Conservation (phyloP, 2,329 filamentous ascomycete genomes). For the Tolypocladium pustulatum region DNA sequence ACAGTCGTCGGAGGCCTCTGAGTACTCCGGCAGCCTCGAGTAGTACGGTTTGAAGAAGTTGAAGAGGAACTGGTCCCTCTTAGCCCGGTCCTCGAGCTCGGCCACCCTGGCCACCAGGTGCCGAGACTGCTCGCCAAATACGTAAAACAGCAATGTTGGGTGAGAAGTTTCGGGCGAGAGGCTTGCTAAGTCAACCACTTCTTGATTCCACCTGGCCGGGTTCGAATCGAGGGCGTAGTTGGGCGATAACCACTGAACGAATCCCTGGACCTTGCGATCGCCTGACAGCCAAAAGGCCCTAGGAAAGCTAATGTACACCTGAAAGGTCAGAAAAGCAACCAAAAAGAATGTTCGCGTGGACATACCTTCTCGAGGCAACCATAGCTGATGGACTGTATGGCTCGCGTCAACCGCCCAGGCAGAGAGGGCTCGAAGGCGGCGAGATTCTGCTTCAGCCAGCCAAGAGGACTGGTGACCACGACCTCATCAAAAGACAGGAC, state of each 20-base stretch:
- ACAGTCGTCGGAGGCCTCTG: slow-evolving; percentile 41
- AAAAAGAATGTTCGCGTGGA: background rate
- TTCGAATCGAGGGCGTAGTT: slow-evolving; percentile 53
- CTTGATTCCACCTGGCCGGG: slow-evolving; percentile 59
- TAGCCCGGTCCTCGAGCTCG: slow-evolving; percentile 28
- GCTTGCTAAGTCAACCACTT: slow-evolving; percentile 66
- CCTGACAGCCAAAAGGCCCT: slow-evolving; percentile 58
- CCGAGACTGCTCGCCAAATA: slow-evolving; percentile 51
- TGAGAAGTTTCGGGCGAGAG: slow-evolving; percentile 50
- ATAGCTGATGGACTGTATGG: slow-evolving; percentile 56
- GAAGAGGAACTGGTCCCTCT: slow-evolving; percentile 45
- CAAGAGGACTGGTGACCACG: slow-evolving; percentile 57
- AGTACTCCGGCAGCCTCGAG: slow-evolving; percentile 61
- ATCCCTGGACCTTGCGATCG: slow-evolving; percentile 44
- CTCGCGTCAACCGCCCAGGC: slow-evolving; percentile 43
- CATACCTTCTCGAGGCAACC: slow-evolving; percentile 60
- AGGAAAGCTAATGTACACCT: slow-evolving; percentile 60
- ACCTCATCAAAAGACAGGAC: slow-evolving; percentile 52
- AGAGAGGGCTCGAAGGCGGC: slow-evolving; percentile 51
- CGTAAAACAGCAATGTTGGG: slow-evolving; percentile 80
- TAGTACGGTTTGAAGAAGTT: slow-evolving; percentile 70
- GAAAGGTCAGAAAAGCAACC: background rate
- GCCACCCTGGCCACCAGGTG: slow-evolving; percentile 38
- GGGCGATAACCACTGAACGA: slow-evolving; percentile 68
- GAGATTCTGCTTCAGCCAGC: slow-evolving; percentile 54